phyloP scores from a whole-genome alignment of 176 grass and related monocot species.

The Cenchrus purpureus region DNA sequence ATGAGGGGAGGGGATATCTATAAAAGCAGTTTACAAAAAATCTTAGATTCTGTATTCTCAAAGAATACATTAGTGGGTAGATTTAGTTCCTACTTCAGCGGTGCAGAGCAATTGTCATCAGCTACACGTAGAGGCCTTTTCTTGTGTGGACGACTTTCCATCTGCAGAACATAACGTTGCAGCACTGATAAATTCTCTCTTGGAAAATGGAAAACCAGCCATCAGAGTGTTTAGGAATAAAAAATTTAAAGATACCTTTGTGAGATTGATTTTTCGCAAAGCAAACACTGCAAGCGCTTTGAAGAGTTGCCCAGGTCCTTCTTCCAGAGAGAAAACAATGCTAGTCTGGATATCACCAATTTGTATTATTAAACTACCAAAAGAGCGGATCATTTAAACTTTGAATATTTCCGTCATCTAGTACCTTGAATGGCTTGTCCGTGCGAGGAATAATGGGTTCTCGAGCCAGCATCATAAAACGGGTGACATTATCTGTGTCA shows the following conservation, averaged over 20 bases:
- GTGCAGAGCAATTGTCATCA: conserved; percentile 64
- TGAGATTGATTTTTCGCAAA: conserved; percentile 81
- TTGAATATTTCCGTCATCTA: conserved; percentile 6
- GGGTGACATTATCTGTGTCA: conserved; percentile 79
- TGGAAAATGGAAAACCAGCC: background rate
- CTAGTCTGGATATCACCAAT: conserved; percentile 57
- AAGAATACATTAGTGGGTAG: background rate
- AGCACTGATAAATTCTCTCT: background rate
- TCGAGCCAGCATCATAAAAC: conserved; percentile 81
- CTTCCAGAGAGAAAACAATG: conserved; percentile 95
- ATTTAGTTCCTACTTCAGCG: conserved; percentile 54
- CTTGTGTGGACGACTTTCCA: conserved; percentile 85
- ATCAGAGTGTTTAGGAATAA: background rate
- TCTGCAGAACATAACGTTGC: conserved; percentile 48
- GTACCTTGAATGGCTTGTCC: conserved; percentile 88
- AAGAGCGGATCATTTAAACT: background rate
- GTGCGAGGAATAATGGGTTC: conserved; percentile 83
- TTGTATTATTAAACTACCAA: conserved; percentile 1
- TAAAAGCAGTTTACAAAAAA: conserved; percentile 13
- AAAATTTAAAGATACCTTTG: conserved; percentile 59
- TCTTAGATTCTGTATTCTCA: background rate
- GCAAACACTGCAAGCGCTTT: conserved; percentile 87
- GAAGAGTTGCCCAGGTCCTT: conserved; percentile 87
- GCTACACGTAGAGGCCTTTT: conserved; percentile 66
- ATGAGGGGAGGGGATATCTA: background rate